phyloP scores from a whole-genome alignment of 1,139 yeast species.

The Scheffersomyces lignicola region DNA sequence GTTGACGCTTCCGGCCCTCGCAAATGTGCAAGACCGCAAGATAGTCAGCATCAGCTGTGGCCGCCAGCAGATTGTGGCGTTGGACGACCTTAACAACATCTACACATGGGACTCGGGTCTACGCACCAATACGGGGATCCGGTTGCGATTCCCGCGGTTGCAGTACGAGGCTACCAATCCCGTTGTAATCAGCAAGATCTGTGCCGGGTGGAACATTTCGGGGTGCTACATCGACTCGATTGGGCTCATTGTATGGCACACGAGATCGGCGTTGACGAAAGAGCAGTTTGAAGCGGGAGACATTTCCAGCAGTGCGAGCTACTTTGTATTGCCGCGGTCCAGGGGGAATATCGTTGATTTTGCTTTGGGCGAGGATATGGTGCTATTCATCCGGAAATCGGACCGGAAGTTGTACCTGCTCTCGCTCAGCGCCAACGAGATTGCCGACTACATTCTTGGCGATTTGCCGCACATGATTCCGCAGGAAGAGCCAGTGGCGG shows the following conservation, averaged over 20 bases:
- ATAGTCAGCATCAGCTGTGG: slow-evolving; percentile 62
- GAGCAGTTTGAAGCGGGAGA: slow-evolving; percentile 20
- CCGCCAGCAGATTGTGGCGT: slow-evolving; percentile 62
- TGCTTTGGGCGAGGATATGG: slow-evolving; percentile 51
- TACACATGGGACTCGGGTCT: slow-evolving; percentile 67
- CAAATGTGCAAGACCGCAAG: slow-evolving; percentile 16
- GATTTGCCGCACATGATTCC: not conserved
- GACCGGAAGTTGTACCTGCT: slow-evolving; percentile 48
- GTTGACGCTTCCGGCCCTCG: slow-evolving; percentile 23
- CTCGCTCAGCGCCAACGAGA: slow-evolving; percentile 26
- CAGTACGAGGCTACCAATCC: slow-evolving; percentile 7
- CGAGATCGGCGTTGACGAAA: slow-evolving; percentile 35
- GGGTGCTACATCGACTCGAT: slow-evolving; percentile 50
- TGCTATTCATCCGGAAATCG: slow-evolving; percentile 47
- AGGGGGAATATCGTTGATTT: slow-evolving; percentile 51
- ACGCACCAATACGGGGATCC: slow-evolving; percentile 45
- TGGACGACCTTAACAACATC: slow-evolving; percentile 51
- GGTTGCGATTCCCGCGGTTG: slow-evolving; percentile 37
- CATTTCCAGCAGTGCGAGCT: slow-evolving; percentile 32
- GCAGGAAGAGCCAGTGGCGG: slow-evolving; percentile 13
- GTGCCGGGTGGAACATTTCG: slow-evolving; percentile 71
- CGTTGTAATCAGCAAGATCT: slow-evolving; percentile 40
- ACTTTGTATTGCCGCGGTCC: slow-evolving; percentile 42
- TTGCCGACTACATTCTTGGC: slow-evolving; percentile 5
- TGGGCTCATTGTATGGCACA: slow-evolving; percentile 65